Evolutionary conservation across 169 alveolate genomes (phyloP).

Genomic region (Plasmodium malariae): DNA sequence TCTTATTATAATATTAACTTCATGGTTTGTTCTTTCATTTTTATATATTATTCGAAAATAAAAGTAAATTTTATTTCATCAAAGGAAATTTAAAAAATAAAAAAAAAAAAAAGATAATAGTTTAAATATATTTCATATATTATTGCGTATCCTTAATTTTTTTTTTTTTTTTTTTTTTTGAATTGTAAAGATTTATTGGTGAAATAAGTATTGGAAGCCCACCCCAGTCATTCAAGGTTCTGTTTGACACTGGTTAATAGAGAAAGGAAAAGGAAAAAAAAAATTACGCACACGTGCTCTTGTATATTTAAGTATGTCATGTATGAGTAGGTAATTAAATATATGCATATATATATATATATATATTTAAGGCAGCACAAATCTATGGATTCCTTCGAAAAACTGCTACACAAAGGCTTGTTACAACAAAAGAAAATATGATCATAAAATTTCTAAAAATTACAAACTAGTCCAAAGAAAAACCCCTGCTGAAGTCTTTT

Average conservation of each 20-base stretch:
- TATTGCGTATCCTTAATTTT: neutral
- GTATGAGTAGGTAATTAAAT: neutral
- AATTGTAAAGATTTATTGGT: conserved; percentile 64
- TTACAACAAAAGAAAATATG: conserved; percentile 57
- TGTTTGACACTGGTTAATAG: conserved; percentile 82
- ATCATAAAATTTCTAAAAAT: conserved; percentile 68
- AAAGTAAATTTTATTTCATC: neutral
- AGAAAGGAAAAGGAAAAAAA: neutral
- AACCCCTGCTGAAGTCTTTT: conserved; percentile 56
- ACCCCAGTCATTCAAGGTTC: conserved; percentile 82
- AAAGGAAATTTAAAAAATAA: too few relatives aligned
- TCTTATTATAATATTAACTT: too few relatives aligned
- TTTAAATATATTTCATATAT: neutral
- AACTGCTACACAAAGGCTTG: conserved; percentile 81
- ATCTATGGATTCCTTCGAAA: conserved; percentile 86
- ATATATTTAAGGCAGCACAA: conserved; percentile 81
- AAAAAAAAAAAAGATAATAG: neutral
- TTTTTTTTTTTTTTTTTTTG: conserved; percentile 8
- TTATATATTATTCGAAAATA: neutral
- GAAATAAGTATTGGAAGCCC: conserved; percentile 85
- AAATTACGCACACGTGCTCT: neutral
- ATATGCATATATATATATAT: neutral
- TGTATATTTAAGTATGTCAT: neutral
- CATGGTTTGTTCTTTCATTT: neutral
- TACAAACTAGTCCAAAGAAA: conserved; percentile 26